Evolutionary conservation across 2,329 filamentous ascomycete genomes (phyloP).

Genomic region (Elsinoe necatrix): DNA sequence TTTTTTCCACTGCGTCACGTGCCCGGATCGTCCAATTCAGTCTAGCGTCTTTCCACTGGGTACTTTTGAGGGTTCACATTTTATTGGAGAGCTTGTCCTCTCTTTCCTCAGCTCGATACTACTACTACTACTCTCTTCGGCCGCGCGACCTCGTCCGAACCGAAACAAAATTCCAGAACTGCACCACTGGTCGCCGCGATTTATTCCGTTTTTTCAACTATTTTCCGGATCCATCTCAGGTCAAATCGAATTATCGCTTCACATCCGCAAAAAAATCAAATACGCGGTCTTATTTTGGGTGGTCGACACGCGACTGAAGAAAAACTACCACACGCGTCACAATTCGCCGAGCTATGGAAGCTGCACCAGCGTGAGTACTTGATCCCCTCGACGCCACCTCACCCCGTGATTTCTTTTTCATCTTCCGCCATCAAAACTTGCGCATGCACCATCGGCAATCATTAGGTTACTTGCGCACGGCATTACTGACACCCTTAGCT

Average conservation of each 20-base stretch:
- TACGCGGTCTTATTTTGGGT: background rate
- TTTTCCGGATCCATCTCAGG: background rate
- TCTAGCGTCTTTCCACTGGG: background rate
- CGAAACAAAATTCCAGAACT: background rate
- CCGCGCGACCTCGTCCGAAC: background rate
- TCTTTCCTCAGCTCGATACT: background rate
- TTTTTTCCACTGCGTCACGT: background rate
- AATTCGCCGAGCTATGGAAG: conserved; percentile 3
- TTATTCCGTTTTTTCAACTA: background rate
- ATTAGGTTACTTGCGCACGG: background rate
- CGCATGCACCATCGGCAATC: background rate
- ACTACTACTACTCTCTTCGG: background rate
- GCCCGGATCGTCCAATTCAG: background rate
- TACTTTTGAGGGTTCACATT: background rate
- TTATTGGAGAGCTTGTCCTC: background rate
- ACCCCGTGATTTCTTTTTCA: background rate
- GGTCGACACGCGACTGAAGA: background rate
- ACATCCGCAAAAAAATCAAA: background rate
- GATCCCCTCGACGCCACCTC: background rate
- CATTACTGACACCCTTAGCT: background rate
- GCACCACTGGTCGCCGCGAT: background rate
- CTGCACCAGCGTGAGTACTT: conserved; percentile 3
- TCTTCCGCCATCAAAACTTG: background rate
- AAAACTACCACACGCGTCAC: background rate
- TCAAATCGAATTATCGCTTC: background rate